These are phyloP conservation scores for Quercus robur DNA, from an alignment of 306 rosid species.

Conservation along the genomic window DNA sequence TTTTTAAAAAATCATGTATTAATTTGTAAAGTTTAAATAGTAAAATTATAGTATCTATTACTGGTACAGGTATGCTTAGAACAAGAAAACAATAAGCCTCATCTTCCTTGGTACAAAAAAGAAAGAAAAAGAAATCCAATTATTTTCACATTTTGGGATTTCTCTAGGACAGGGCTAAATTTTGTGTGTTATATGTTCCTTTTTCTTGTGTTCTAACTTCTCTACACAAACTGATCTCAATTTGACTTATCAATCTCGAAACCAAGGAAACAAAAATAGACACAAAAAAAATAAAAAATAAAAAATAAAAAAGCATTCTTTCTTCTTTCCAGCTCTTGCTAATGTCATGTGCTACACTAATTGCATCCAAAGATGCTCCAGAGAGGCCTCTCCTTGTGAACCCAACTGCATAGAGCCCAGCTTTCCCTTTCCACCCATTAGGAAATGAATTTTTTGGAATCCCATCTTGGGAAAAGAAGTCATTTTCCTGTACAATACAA, in stretches of 20 bases:
- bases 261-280: slow-evolving; percentile 7
- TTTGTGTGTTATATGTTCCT: not conserved
- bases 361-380: slow-evolving; percentile 86
- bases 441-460: slow-evolving; percentile 75
- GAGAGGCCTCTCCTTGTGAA: slow-evolving; percentile 87
- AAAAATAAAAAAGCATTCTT: not conserved
- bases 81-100: slow-evolving; percentile 50
- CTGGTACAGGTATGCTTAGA: slow-evolving; percentile 30
- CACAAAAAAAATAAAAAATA: no score
- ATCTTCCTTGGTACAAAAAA: slow-evolving; percentile 50
- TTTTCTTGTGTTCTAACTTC: slow-evolving; percentile 14
- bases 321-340: slow-evolving; percentile 88
- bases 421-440: slow-evolving; percentile 91
- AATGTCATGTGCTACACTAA: slow-evolving; percentile 83
- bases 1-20: no score
- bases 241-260: slow-evolving; percentile 12
- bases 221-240: slow-evolving; percentile 23
- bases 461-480: slow-evolving; percentile 74
- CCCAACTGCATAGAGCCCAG: slow-evolving; percentile 87
- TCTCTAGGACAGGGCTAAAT: slow-evolving; percentile 58
- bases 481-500: slow-evolving; percentile 59
- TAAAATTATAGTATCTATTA: no score
- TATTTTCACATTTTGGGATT: slow-evolving; percentile 14
- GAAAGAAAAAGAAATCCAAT: slow-evolving; percentile 11
- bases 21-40: no score